Percentiles rank a stretch among this genome's conserved stretches.
Evolutionary conservation across 2,329 filamentous ascomycete species (phyloP).

Genomic region (Coleophoma eucalyptorum): DNA sequence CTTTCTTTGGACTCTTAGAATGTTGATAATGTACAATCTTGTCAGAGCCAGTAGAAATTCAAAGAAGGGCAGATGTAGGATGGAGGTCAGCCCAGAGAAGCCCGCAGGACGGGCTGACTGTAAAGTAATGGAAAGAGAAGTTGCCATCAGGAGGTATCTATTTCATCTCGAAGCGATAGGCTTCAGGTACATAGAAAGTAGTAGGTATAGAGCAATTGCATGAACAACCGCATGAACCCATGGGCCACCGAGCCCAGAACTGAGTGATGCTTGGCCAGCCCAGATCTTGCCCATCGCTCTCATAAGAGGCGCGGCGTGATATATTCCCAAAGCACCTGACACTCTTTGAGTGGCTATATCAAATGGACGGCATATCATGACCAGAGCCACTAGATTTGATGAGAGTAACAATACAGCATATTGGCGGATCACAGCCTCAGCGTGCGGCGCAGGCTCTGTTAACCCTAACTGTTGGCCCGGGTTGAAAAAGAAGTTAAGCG

Average conservation of each 20-base stretch:
- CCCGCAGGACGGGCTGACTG: too few species aligned
- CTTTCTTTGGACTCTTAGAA: too few species aligned
- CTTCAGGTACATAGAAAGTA: neutral
- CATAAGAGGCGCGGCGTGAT: constrained; percentile 29
- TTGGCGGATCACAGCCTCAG: constrained; percentile 31
- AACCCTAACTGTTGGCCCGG: constrained; percentile 26
- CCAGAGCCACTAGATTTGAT: constrained; percentile 28
- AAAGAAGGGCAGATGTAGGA: too few species aligned
- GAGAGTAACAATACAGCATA: constrained; percentile 32
- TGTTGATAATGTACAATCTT: too few species aligned
- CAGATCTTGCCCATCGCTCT: constrained; percentile 20
- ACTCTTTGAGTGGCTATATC: constrained; percentile 25
- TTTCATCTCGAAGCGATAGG: too few species aligned
- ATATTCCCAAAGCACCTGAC: constrained; percentile 28
- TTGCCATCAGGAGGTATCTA: too few species aligned
- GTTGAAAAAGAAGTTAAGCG: constrained; percentile 30
- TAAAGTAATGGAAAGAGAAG: too few species aligned
- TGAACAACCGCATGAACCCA: constrained; percentile 20
- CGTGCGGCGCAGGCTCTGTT: constrained; percentile 24
- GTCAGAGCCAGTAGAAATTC: too few species aligned
- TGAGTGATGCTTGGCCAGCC: constrained; percentile 1
- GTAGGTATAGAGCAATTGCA: constrained; percentile 1
- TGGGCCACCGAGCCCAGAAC: constrained; percentile 18
- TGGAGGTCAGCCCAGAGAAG: too few species aligned
- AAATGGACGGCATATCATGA: constrained; percentile 23